phyloP scores from a whole-genome alignment of 805 yeast species.

The Spencermartinsiella europaea region DNA sequence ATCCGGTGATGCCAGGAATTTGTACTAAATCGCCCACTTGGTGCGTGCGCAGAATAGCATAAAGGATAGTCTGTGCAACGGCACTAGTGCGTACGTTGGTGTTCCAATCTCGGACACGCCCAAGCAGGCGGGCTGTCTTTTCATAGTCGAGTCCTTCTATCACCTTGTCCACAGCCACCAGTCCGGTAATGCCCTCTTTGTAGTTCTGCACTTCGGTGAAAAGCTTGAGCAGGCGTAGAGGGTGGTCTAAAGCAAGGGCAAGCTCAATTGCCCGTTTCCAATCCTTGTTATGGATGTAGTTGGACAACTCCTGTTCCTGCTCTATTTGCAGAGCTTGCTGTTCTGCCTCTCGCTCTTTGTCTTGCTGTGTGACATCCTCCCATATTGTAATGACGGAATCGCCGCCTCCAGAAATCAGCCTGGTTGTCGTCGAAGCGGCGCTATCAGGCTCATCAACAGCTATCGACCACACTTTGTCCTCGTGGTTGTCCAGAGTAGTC shows the following conservation, averaged over 20 bases:
- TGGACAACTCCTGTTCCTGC: constrained; percentile 81
- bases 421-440: constrained; percentile 40
- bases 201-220: constrained; percentile 52
- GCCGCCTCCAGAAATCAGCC: constrained; percentile 86
- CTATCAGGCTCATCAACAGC: constrained; percentile 41
- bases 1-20: constrained; percentile 60
- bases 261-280: constrained; percentile 87
- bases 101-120: constrained; percentile 91
- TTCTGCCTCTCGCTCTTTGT: constrained; percentile 43
- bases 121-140: constrained; percentile 56
- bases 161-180: constrained; percentile 57
- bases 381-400: constrained; percentile 89
- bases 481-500: constrained; percentile 84
- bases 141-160: constrained; percentile 54
- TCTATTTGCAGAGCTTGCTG: constrained; percentile 65
- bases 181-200: constrained; percentile 48
- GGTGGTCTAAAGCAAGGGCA: constrained; percentile 84
- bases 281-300: constrained; percentile 63
- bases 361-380: constrained; percentile 82
- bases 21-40: constrained; percentile 53
- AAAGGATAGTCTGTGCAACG: constrained; percentile 72
- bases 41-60: constrained; percentile 54
- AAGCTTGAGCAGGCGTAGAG: constrained; percentile 79
- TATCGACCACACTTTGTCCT: constrained; percentile 91
- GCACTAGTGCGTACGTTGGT: constrained; percentile 76